Base-by-base conservation (phyloP, 108 stramenopile species). In the Conticribra guillardii region DNA sequence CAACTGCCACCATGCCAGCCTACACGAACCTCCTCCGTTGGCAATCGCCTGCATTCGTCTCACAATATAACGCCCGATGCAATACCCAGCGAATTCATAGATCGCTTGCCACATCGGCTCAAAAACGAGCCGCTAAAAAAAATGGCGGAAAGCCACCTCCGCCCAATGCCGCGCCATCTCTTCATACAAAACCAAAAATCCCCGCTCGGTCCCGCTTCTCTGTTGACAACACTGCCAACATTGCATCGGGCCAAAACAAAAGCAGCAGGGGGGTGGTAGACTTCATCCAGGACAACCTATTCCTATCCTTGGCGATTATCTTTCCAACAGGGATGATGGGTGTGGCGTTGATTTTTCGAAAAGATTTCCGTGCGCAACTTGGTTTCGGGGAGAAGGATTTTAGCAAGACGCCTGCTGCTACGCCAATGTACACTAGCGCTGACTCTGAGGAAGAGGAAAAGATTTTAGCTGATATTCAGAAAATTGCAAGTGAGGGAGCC, bases 51-150 rank as follows among this genome's bases (percentile, higher is more conserved):
- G 27, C 7, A 29, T 24, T 5, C 56, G n/a, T 26, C 7, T 45
- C 34, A 34, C 9, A 3, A 5, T 45, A 18, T n/a, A 14, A 27
- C 11, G 26, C 26, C 4, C 9, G 23, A 48, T 41, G 27, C 22
- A 2, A 21, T 21, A 2, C 2, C 23, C 37, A n/a, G 21, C 24
- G 0, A 28, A 31, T 37, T 1, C 15, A 3, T 53, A 52, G 51
- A 53, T 65, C 34, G 23, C 23, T 65, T 3, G 50, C 64, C 31
- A 65, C 64, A 30, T 52, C 64, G 8, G 64, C 64, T 26, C 64
- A 65, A 65, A 65, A 34, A 34, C 29, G 64, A 51, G 64, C 64
- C 1, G 64, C 64, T 30, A 65, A 65, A 53, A 48, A 50, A 18
- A 21, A 48, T 28, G 51, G n/a, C 3, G 64, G 51, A 16, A 29